Base-by-base conservation (phyloP, 805 yeast genomes). In the Kazachstania africana region DNA sequence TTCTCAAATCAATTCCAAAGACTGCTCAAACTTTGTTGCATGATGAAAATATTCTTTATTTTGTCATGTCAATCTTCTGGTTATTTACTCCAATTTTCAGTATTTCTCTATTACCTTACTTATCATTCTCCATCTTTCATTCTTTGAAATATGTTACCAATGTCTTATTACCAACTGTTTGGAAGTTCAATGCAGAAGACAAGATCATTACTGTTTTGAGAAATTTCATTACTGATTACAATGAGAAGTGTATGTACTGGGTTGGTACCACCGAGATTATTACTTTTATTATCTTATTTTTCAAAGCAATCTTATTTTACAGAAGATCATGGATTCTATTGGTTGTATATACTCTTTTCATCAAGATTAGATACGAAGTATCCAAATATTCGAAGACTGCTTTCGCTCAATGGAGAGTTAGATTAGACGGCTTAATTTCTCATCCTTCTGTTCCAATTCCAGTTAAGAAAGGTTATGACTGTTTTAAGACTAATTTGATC, bases 41-140 rank as follows among this genome's bases (percentile, higher is more conserved):
- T 6, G 78, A 82, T 54, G 91, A 79, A 49, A 81, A 80, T 51
- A 61, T 70, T 35, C 88, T 83, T 43, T 87, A 85, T 57, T 64
- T 81, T 32, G 53, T 64, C 26, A 57, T 75, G 36, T 75, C 75
- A 29, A 41, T 68, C 38, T 63, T 62, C 26, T 72, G 75, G 74
- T 57, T 68, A 47, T 39, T 70, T 5, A 68, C 84, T 42, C 74
- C 78, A 28, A 71, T 67, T 37, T 69, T 71, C 39, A 55, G 71
- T 21, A 50, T 81, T 34, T 68, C 94, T 2, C 59, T 78, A 39
- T 53, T 76, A 16, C 94, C 96, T 34, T 84, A 80, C 50, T 62
- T 72, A 28, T 61, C 81, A 35, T 87, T 79, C 55, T 78, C 95
- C 6, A 50, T 75, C 13, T 85, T 88, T 72, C 96, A 87, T 53